Evolutionary conservation across 208 protist genomes (phyloP).

Genomic region (Acanthamoeba divionensis): DNA sequence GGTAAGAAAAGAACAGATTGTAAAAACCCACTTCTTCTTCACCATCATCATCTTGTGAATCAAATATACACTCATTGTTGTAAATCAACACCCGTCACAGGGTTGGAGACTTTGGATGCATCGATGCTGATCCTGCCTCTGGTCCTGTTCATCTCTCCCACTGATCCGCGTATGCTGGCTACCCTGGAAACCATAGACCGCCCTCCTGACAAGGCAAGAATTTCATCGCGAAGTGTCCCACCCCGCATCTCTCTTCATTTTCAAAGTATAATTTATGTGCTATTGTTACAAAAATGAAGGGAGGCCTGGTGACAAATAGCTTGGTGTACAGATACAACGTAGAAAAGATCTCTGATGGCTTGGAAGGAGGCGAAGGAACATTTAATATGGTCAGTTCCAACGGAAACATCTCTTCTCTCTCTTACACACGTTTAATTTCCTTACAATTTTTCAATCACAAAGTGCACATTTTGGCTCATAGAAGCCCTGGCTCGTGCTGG

Average conservation of each 20-base stretch:
- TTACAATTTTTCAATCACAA: no score
- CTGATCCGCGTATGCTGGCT: constrained; percentile 58
- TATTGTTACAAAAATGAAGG: background rate
- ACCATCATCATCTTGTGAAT: constrained; percentile 16
- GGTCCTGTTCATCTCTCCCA: constrained; percentile 69
- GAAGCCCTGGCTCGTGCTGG: constrained; percentile 62
- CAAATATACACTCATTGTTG: background rate
- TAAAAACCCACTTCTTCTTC: no score
- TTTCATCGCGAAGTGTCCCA: no score
- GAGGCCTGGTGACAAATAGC: constrained; percentile 58
- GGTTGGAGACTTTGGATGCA: background rate
- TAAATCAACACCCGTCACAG: background rate
- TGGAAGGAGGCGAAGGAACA: constrained; percentile 65
- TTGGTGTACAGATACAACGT: constrained; percentile 67
- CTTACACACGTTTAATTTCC: no score
- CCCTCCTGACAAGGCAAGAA: constrained; percentile 45
- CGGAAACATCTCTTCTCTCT: no score
- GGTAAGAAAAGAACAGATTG: constrained; percentile 28
- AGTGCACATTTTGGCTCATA: constrained; percentile 73
- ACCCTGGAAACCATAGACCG: constrained; percentile 64
- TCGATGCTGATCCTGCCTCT: constrained; percentile 66
- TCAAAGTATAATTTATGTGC: background rate
- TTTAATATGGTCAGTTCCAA: constrained; percentile 73
- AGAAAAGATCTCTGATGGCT: constrained; percentile 34
- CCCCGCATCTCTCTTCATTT: no score